Percentiles rank a stretch among this genome's conserved stretches.
Evolutionary conservation across 148 eudicot species (phyloP).

Genomic region (Fagopyrum esculentum): DNA sequence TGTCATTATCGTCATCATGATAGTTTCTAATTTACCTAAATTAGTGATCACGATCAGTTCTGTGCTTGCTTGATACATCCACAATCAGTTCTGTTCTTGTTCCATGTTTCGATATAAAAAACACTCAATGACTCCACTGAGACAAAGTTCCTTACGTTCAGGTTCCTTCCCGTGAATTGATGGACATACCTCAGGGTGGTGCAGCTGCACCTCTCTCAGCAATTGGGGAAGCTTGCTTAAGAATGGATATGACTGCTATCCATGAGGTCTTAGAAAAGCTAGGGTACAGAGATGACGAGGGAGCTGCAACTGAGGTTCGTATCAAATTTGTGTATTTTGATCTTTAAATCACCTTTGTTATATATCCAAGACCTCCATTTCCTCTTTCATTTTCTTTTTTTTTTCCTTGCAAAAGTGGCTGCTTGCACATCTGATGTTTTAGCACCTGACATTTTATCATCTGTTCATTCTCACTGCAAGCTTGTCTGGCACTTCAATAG

Average conservation of each 20-base stretch:
- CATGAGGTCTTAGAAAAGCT: slow-evolving; percentile 66
- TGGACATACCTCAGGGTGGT: slow-evolving; percentile 63
- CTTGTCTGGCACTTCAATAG: neutral
- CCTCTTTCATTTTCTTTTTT: no score
- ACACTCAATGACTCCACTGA: neutral
- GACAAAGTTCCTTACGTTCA: slow-evolving; percentile 18
- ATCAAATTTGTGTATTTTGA: neutral
- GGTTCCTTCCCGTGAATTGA: slow-evolving; percentile 75
- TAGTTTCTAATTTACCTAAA: neutral
- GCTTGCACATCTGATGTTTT: neutral
- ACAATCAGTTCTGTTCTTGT: neutral
- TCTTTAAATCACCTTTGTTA: neutral
- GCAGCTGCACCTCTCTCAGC: slow-evolving; percentile 48
- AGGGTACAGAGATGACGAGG: slow-evolving; percentile 92
- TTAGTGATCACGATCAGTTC: neutral
- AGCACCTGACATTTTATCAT: neutral
- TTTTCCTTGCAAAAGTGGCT: slow-evolving; percentile 1
- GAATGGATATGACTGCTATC: slow-evolving; percentile 87
- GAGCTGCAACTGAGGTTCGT: slow-evolving; percentile 86
- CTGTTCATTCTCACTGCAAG: neutral
- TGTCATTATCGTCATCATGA: neutral
- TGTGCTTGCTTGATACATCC: neutral
- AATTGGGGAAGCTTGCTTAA: slow-evolving; percentile 77
- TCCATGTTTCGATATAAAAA: neutral
- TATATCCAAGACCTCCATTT: no score